Base-by-base conservation (phyloP, 2,329 filamentous ascomycete genomes). In the Dactylellina cionopaga region DNA sequence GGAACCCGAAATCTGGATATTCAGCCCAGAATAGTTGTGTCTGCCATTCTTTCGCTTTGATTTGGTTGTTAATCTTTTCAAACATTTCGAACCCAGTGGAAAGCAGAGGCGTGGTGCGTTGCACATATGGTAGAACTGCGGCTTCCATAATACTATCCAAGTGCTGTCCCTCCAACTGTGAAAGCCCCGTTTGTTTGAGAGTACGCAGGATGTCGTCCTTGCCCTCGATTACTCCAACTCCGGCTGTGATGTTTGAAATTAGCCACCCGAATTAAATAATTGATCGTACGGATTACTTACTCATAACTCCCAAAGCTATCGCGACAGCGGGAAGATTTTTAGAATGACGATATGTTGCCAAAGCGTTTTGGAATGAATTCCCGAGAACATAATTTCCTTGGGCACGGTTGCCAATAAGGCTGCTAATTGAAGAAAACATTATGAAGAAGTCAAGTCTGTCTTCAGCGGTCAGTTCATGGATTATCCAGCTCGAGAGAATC, bases 321-420 rank as follows among this genome's bases (percentile, higher is more conserved):
- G 62, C 37, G 37, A 74, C 49, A n/a, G 37, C 70, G 11, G 54
- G 41, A 22, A 46, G 44, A 37, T 51, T 47, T 5, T 60, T 27
- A 15, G 52, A 44, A n/a, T 60, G 46, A 13, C 70, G 37, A 47
- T 62, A 69, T 10, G 15, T 35, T 33, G 70, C 63, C 25, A 78
- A 75, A 0, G 76, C 47, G 47, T 77, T 76, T 7, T 77, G 66
- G 49, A 77, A 78, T 3, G 62, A 66, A 39, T 78, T 78, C 1
- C 75, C 77, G 2, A 76, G 74, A 17, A 74, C 70, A 52, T 78
- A 78, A 63, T 77, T 77, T 11, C 74, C 75, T 35, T 78, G 77
- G 2, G 74, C 75, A 5, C 74, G 69, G 52, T 75, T 75, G 1
- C 77, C 77, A 1, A 78, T 74, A 1, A 76, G 55, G 29, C 75